Base-by-base conservation (phyloP, 2,329 filamentous ascomycete genomes). In the Verticillium isaacii region DNA sequence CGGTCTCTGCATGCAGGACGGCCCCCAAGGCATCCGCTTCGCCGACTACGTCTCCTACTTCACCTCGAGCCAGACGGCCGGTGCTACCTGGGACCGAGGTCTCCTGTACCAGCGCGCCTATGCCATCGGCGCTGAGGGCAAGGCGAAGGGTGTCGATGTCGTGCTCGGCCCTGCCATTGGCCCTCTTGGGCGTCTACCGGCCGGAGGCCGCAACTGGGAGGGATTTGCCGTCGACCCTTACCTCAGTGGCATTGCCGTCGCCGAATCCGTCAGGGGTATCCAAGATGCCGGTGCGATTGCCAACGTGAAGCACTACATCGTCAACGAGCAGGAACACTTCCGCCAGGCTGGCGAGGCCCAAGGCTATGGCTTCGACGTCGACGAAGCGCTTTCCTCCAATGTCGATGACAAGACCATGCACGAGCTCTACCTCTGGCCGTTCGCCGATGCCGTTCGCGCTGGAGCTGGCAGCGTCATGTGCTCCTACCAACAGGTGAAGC, bases 1-100 rank as follows among this genome's bases (percentile, higher is more conserved):
- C 67, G 82, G 87, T 32, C 78, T 96, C n/a, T 97, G 93, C 73
- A 78, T 95, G 80, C 92, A 97, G 70, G 93, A 97, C 72, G 89
- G 90, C 2, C 93, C 93, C 6, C 80, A 95, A 1, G 93, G 93
- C 64, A 80, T 97, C 61, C 89, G 93, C 59, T 84, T 88, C 62
- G 79, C 85, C 66, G 92, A 96, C 74, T 94, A 90, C 74, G 87
- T 87, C 70, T 94, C 91, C 39, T 93, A 89, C 1, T 97, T 96
- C 73, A 85, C 90, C 0, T 88, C 89, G 0, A 92, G 90, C 57
- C 82, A 93, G 67, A 93, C 91, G 6, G 85, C 91, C 34, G 93
- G 90, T 15, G 90, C 92, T n/a, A 91, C 92, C 0, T 97, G 89
- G 83, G 90, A 93, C 73, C 85, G 89, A 62, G 74, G 78, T 14